A percentile compares a stretch with the other conserved stretches of the same genome.
Evolutionary conservation across 345 rosid species (phyloP).

Genomic region (Citrus glauca): DNA sequence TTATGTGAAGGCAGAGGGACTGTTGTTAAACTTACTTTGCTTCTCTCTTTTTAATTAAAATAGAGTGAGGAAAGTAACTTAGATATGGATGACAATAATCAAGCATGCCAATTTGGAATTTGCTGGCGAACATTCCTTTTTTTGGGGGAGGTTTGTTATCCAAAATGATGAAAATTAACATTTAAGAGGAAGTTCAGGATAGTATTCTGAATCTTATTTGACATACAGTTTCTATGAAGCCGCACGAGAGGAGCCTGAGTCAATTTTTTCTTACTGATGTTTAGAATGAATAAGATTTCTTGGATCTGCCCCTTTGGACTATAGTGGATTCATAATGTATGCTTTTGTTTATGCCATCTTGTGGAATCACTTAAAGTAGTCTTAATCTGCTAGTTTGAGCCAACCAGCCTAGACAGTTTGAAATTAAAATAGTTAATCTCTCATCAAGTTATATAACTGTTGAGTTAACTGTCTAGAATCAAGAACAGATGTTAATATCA

Average conservation of each 20-base stretch:
- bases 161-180: neutral
- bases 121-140: neutral
- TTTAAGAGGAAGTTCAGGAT: neutral
- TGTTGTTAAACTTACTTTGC: neutral
- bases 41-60: neutral
- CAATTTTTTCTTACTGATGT: neutral
- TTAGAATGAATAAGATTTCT: neutral
- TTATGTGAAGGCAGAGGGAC: neutral
- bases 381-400: too few species aligned
- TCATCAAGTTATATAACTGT: neutral
- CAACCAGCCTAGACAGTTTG: neutral
- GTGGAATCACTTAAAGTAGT: neutral
- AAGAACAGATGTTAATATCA: neutral
- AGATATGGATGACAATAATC: neutral
- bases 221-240: neutral
- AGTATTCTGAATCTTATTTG: neutral
- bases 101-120: neutral
- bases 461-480: neutral
- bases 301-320: neutral
- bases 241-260: neutral
- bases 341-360: neutral
- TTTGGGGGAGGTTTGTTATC: neutral
- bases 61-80: neutral
- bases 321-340: neutral
- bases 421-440: neutral